Conservation (phyloP, 345 rosid species). For the Murraya paniculata region DNA sequence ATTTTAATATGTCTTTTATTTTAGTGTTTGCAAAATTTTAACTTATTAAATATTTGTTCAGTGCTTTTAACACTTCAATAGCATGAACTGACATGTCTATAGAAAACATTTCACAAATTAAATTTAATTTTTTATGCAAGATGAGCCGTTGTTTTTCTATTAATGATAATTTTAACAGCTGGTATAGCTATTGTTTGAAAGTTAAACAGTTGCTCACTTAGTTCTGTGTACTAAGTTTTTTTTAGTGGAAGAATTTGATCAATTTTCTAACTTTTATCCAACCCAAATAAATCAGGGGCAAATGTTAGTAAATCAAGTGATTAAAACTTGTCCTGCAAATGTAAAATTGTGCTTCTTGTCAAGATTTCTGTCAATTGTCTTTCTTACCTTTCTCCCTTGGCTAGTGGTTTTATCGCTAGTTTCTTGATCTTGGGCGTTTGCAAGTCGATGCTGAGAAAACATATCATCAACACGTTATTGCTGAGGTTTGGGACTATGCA, state of each 20-base stretch:
- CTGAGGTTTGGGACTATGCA: slow-evolving; percentile 53
- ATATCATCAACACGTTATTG: slow-evolving; percentile 69
- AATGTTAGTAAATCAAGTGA: too few species aligned
- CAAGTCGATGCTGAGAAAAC: slow-evolving; percentile 91
- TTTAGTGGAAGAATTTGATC: too few species aligned
- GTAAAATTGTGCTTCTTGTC: neutral
- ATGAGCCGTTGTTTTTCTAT: neutral
- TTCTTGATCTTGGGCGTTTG: slow-evolving; percentile 7
- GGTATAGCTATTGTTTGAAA: neutral
- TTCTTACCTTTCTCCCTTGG: neutral
- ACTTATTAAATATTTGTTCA: too few species aligned
- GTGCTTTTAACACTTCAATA: too few species aligned
- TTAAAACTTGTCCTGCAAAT: neutral
- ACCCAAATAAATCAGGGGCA: neutral
- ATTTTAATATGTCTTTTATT: too few species aligned
- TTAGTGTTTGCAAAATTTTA: too few species aligned
- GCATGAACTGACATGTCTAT: too few species aligned
- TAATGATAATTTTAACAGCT: neutral
- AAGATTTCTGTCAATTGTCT: too few species aligned
- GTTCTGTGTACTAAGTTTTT: too few species aligned
- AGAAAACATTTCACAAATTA: neutral
- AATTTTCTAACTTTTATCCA: too few species aligned
- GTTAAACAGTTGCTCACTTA: neutral
- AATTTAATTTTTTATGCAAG: neutral
- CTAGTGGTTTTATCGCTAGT: neutral